Evolutionary conservation across 2,329 filamentous ascomycete species (phyloP), one percentile per base, ranked within the genome.

Genomic region (Trichoderma sp.): DNA sequence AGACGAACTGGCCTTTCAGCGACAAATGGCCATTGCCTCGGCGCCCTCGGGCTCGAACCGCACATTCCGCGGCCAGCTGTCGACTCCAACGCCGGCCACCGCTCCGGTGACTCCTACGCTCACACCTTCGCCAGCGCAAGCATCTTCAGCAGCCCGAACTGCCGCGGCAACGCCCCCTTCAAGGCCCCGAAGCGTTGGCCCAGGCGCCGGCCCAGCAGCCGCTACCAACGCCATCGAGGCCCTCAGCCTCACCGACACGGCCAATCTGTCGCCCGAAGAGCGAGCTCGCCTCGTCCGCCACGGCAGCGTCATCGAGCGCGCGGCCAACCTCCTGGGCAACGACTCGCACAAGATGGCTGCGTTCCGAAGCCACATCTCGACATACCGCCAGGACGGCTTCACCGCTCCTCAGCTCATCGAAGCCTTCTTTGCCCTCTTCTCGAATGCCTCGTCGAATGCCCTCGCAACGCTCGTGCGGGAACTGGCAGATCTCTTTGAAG

Each of bases 391-490:
- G 58, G 90, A 87, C 21, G 82, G 84, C n/a, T 83, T 94, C 65
- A 87, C 89, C 0, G 91, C 94, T 0, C 83, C 89, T 0, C 89
- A 93, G 70, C 86, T 99, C 1, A 90, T 98, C 69, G 94, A 97
- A 73, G 88, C 89, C 0, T 94, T 97, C 79, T 97, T 97, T 77
- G 87, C 90, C 0, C 85, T 97, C 4, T 97, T 97, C 72, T 83
- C 83, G 24, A 91, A 97, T 76, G 91, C 91, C 0, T 89, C 91
- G 0, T 90, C 93, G 8, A 87, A 89, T 16, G 91, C 96, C 32
- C 84, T 99, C 0, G 94, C 94, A 16, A 97, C 94, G 30, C 85
- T 99, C 0, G 87, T 98, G 71, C 92, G 95, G 70, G 96, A 99
- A 77, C 87, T 97, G 3, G 92, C 95, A 5, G 95, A 98, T 64